A percentile compares a stretch with the other conserved stretches of the same genome.
phyloP scores from a whole-genome alignment of 768 basidiomycete species.

The Lenzites betulinus region DNA sequence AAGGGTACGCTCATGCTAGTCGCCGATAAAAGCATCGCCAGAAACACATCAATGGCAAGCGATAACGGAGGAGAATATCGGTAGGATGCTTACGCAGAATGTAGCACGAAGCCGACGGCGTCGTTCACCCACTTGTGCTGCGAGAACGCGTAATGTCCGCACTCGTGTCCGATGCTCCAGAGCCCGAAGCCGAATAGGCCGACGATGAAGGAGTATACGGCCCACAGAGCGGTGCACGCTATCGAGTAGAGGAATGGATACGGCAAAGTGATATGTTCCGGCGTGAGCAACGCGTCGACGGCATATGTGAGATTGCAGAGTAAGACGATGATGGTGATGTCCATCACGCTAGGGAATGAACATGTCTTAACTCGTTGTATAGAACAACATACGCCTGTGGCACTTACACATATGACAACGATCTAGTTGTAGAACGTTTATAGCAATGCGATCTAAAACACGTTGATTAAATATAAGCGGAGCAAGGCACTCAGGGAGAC shows the following conservation, averaged over 20 bases:
- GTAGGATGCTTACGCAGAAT: conserved; percentile 70
- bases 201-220: conserved; percentile 74
- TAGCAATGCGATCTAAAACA: conserved; percentile 73
- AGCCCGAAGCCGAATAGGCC: conserved; percentile 92
- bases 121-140: conserved; percentile 90
- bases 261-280: conserved; percentile 52
- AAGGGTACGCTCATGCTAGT: conserved; percentile 88
- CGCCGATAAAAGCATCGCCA: not conserved
- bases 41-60: not conserved
- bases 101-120: conserved; percentile 86
- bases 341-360: conserved; percentile 59
- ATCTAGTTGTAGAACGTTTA: conserved; percentile 81
- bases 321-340: conserved; percentile 64
- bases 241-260: conserved; percentile 61
- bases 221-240: conserved; percentile 69
- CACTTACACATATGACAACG: conserved; percentile 76
- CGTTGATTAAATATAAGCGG: not conserved
- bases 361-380: no score
- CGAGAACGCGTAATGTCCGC: conserved; percentile 95
- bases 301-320: conserved; percentile 68
- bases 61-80: no score
- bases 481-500: not conserved
- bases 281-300: conserved; percentile 62
- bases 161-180: conserved; percentile 94
- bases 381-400: no score